Evolutionary conservation across 352 stramenopile species (phyloP).

Genomic region (Globisporangium cystogenes): DNA sequence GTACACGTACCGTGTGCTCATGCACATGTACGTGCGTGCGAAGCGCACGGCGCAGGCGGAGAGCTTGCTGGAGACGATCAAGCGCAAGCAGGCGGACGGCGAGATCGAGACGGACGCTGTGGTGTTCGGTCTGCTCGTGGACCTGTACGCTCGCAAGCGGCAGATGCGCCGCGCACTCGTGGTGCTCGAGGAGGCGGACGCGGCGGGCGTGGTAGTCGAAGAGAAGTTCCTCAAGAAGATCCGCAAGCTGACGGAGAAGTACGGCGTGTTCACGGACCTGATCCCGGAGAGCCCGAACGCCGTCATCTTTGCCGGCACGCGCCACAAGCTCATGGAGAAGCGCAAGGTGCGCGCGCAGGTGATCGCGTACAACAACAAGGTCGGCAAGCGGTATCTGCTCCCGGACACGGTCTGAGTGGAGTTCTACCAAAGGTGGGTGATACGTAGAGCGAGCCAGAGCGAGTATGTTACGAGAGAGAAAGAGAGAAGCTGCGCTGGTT

Average conservation of each 20-base stretch:
- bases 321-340: slow-evolving; percentile 72
- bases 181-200: slow-evolving; percentile 59
- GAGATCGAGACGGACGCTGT: slow-evolving; percentile 52
- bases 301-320: slow-evolving; percentile 51
- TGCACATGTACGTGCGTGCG: slow-evolving; percentile 77
- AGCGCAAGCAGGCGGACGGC: slow-evolving; percentile 32
- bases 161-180: slow-evolving; percentile 55
- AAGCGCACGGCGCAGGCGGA: slow-evolving; percentile 58
- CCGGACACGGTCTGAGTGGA: slow-evolving; percentile 30
- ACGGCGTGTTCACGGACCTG: slow-evolving; percentile 71
- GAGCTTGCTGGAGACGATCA: slow-evolving; percentile 35
- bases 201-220: slow-evolving; percentile 35
- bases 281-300: slow-evolving; percentile 73
- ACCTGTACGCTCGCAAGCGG: slow-evolving; percentile 67
- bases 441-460: too few relatives aligned
- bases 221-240: slow-evolving; percentile 74
- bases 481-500: too few relatives aligned
- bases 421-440: too few relatives aligned
- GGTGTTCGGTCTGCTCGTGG: slow-evolving; percentile 63
- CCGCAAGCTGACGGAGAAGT: slow-evolving; percentile 52
- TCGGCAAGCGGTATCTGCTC: slow-evolving; percentile 69
- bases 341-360: slow-evolving; percentile 65
- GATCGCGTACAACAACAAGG: slow-evolving; percentile 68
- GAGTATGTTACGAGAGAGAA: too few relatives aligned
- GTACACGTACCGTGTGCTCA: slow-evolving; percentile 69